phyloP scores from a whole-genome alignment of 164 flowering plant genomes.

The Piper betle region DNA sequence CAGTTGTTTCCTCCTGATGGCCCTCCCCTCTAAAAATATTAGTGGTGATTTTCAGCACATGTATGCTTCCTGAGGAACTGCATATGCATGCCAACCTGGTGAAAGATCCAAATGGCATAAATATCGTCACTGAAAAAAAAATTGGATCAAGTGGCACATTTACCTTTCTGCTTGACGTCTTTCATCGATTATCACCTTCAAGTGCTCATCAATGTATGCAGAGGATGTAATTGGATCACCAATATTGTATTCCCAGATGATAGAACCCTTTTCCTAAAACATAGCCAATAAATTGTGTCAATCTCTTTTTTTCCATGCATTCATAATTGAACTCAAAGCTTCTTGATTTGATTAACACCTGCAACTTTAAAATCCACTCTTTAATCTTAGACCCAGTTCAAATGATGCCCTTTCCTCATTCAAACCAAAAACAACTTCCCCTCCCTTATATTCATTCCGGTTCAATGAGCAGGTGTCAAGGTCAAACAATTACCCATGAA shows the following conservation, averaged over 20 bases:
- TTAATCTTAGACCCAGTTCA: too few relatives aligned
- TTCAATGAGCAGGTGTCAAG: too few relatives aligned
- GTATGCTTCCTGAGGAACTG: constrained; percentile 57
- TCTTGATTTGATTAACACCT: too few relatives aligned
- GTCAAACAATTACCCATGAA: too few relatives aligned
- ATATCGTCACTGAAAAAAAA: not conserved
- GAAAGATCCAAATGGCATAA: not conserved
- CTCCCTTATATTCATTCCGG: too few relatives aligned
- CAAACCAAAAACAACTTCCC: too few relatives aligned
- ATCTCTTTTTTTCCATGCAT: not conserved
- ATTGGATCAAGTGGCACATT: not conserved
- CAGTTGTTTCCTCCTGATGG: constrained; percentile 5
- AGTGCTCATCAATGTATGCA: constrained; percentile 67
- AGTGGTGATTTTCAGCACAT: constrained; percentile 31
- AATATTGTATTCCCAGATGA: constrained; percentile 55
- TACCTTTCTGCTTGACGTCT: constrained; percentile 47
- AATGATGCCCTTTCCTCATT: too few relatives aligned
- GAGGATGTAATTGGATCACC: constrained; percentile 82
- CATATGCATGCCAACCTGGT: constrained; percentile 72
- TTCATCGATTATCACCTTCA: constrained; percentile 28
- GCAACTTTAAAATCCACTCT: too few relatives aligned
- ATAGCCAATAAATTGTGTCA: not conserved
- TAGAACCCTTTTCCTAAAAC: constrained; percentile 45
- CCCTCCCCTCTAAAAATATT: constrained; percentile 7
- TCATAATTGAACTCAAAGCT: too few relatives aligned